Percentiles rank a stretch among this genome's conserved stretches.
These are phyloP conservation scores for Fusarium floridanum DNA, from an alignment of 2,329 filamentous ascomycete genomes.

Conservation along the genomic window DNA sequence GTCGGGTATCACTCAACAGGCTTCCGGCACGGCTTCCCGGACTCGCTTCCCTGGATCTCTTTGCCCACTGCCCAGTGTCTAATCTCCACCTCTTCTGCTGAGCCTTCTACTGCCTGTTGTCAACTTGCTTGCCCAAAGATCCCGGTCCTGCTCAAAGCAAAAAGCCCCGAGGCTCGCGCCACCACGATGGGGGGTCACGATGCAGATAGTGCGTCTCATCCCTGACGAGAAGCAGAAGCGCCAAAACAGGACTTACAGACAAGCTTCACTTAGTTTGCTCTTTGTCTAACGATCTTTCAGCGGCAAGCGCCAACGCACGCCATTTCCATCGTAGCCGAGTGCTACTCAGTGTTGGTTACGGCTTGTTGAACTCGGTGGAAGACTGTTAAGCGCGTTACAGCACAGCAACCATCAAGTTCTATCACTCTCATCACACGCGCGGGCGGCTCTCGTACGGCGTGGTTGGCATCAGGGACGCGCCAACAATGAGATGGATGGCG, in stretches of 20 bases:
- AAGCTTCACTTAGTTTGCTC: slow-evolving; percentile 11
- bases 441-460: slow-evolving; percentile 11
- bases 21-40: neutral
- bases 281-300: slow-evolving; percentile 17
- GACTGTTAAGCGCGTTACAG: slow-evolving; percentile 29
- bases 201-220: slow-evolving; percentile 31
- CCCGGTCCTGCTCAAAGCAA: slow-evolving; percentile 13
- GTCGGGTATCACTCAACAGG: neutral
- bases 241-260: slow-evolving; percentile 5
- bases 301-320: slow-evolving; percentile 22
- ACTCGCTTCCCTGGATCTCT: neutral
- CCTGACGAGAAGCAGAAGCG: slow-evolving; percentile 25
- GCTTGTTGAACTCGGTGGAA: slow-evolving; percentile 1
- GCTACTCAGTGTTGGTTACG: slow-evolving; percentile 29
- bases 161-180: slow-evolving; percentile 27
- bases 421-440: slow-evolving; percentile 21
- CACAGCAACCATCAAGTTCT: slow-evolving; percentile 1
- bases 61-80: neutral
- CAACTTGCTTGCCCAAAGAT: neutral
- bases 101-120: neutral
- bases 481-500: neutral
- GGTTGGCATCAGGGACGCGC: slow-evolving; percentile 24
- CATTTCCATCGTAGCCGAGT: slow-evolving; percentile 15
- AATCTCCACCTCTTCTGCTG: slow-evolving; percentile 4
- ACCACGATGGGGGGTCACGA: slow-evolving; percentile 25